These are phyloP conservation scores for Phylloporus rhodoxanthus DNA, from an alignment of 768 basidiomycete genomes.

Conservation along the genomic window DNA sequence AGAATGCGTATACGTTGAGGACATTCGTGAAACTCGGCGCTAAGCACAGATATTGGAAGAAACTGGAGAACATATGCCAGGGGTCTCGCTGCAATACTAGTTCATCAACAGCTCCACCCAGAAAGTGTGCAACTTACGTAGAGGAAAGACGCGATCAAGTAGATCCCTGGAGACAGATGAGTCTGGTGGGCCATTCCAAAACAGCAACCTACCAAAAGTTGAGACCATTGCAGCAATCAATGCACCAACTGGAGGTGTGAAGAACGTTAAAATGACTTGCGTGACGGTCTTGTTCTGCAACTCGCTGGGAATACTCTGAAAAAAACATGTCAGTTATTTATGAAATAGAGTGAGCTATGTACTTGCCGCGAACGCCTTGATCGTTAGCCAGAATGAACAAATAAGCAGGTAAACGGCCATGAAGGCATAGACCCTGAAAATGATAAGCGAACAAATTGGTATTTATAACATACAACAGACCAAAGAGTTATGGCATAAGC, in stretches of 20 bases:
- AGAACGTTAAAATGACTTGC: constrained; percentile 54
- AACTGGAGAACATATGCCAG: constrained; percentile 96
- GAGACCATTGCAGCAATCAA: constrained; percentile 84
- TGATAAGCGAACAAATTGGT: constrained; percentile 2
- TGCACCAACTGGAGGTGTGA: constrained; percentile 72
- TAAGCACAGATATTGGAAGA: constrained; percentile 83
- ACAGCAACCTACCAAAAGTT: constrained; percentile 59
- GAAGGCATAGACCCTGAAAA: constrained; percentile 73
- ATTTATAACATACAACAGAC: constrained; percentile 33
- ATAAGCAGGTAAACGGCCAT: constrained; percentile 79
- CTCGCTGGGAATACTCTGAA: constrained; percentile 47
- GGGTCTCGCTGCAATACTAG: constrained; percentile 69
- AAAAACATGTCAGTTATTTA: constrained; percentile 1
- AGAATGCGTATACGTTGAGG: constrained; percentile 95
- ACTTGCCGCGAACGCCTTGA: constrained; percentile 68
- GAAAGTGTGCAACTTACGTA: constrained; percentile 52
- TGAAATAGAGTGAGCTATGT: background rate
- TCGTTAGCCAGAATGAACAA: constrained; percentile 82
- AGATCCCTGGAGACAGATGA: constrained; percentile 49
- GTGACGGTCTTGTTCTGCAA: constrained; percentile 44
- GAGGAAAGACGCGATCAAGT: constrained; percentile 76
- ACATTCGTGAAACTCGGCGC: constrained; percentile 95
- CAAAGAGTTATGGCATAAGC: constrained; percentile 70
- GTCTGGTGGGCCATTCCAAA: background rate
- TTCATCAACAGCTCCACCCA: constrained; percentile 2